A percentile compares a stretch with the other conserved stretches of the same genome.
These are phyloP conservation scores for Stagonosporopsis cucurbitacearum DNA, from an alignment of 2,329 filamentous ascomycete species.

Conservation along the genomic window DNA sequence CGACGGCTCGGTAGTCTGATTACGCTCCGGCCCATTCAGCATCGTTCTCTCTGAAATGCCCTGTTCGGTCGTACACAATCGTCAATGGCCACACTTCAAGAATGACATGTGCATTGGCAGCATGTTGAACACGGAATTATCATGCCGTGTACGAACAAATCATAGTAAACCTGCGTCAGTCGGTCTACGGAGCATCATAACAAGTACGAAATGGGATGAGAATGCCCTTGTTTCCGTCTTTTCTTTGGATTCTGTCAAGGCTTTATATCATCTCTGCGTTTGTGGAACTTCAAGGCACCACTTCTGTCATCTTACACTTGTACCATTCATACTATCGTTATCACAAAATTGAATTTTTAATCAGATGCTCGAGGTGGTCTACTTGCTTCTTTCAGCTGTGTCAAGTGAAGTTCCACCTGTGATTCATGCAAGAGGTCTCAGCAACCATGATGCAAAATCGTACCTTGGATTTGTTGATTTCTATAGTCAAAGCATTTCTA, in stretches of 20 bases:
- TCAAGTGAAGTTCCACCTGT: not conserved
- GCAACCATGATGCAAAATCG: too few species aligned
- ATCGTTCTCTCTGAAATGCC: not conserved
- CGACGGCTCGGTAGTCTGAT: slow-evolving; percentile 28
- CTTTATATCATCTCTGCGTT: not conserved
- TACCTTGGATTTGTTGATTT: not conserved
- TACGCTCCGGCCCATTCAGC: not conserved
- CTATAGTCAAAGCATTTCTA: not conserved
- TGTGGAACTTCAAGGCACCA: not conserved
- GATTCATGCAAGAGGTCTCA: not conserved
- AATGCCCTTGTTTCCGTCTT: not conserved
- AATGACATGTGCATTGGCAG: not conserved
- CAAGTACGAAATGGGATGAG: not conserved
- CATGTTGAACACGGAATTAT: not conserved
- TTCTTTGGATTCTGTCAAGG: not conserved
- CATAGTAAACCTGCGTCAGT: not conserved
- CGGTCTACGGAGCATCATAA: not conserved
- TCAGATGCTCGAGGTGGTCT: not conserved
- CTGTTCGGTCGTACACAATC: not conserved
- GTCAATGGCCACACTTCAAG: not conserved
- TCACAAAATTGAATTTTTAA: not conserved
- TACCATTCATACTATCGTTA: slow-evolving; percentile 12
- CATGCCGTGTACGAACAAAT: not conserved
- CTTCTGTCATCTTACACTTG: not conserved
- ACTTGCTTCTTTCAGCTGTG: too few species aligned